Conservation (phyloP, 192 early-diverging fungal species). For the Coemansia sp. region DNA sequence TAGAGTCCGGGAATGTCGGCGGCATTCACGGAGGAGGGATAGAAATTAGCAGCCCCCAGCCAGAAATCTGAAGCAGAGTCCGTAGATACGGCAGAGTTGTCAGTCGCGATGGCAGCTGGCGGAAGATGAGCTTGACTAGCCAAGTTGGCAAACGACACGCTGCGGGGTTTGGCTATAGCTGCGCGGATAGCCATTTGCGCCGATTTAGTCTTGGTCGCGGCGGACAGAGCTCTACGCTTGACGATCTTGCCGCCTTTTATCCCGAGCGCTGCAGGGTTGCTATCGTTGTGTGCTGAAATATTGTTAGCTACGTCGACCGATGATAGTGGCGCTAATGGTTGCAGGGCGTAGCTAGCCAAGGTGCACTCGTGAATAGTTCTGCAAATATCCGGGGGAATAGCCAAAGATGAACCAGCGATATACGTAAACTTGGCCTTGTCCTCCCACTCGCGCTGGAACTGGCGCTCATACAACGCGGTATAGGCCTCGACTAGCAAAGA, state of each 20-base stretch:
- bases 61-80: neutral
- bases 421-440: conserved; percentile 33
- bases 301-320: neutral
- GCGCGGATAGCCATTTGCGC: neutral
- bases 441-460: conserved; percentile 18
- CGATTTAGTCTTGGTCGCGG: conserved; percentile 13
- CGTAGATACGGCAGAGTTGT: neutral
- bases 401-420: neutral
- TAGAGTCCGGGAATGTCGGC: neutral
- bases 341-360: neutral
- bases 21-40: neutral
- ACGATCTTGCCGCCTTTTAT: conserved; percentile 15
- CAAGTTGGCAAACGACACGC: conserved; percentile 23
- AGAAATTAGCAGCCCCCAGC: neutral
- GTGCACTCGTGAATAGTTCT: conserved; percentile 30
- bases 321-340: neutral
- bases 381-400: conserved; percentile 18
- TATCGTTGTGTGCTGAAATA: too few species aligned
- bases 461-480: conserved; percentile 11
- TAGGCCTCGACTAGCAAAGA: conserved; percentile 24
- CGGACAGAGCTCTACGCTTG: conserved; percentile 29
- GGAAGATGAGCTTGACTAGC: neutral
- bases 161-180: conserved; percentile 23
- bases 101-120: neutral
- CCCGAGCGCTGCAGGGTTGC: conserved; percentile 1